phyloP scores from a whole-genome alignment of 176 grass and related monocot genomes.

The Alopecurus myosuroides region DNA sequence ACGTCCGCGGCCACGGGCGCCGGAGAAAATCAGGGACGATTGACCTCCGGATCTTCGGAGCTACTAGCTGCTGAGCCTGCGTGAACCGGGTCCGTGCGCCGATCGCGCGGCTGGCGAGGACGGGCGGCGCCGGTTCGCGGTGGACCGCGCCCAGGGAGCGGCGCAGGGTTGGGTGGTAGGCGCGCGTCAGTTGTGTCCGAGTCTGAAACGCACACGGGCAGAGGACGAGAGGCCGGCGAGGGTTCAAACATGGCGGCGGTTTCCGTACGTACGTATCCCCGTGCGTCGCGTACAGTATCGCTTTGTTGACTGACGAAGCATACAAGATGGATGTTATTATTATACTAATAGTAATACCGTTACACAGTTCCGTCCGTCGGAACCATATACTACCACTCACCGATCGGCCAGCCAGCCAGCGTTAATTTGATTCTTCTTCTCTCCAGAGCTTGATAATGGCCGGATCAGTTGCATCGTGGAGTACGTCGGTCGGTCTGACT shows the following conservation, averaged over 20 bases:
- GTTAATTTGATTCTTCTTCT: no score
- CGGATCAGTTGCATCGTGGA: no score
- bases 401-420: no score
- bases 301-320: background rate
- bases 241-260: constrained; percentile 18
- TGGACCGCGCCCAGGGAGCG: background rate
- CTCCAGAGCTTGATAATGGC: no score
- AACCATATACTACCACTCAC: no score
- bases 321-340: no score
- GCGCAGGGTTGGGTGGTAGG: background rate
- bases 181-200: no score
- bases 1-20: background rate
- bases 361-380: no score
- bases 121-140: background rate
- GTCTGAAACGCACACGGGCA: background rate
- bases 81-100: background rate
- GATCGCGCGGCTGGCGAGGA: background rate
- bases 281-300: background rate
- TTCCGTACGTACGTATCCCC: background rate
- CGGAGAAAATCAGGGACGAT: background rate
- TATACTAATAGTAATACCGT: no score
- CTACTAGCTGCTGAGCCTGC: background rate
- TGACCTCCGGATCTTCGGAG: background rate
- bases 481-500: no score
- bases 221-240: background rate